Conservation (phyloP, 495 filamentous ascomycete species). For the Aspergillus kassunensis region DNA sequence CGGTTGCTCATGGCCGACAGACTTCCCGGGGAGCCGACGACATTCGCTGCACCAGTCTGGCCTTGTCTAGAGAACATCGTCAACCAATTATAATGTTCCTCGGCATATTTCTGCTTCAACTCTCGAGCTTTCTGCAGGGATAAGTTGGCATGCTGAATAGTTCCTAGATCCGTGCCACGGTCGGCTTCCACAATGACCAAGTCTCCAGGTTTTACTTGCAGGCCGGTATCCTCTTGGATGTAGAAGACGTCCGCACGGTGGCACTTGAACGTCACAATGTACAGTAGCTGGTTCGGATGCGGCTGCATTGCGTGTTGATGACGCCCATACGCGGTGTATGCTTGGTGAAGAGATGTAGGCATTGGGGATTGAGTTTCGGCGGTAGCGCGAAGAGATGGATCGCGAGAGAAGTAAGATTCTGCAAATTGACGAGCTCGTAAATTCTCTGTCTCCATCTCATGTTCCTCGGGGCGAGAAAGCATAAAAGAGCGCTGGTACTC, state of each 20-base stretch:
- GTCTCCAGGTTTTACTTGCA: conserved; percentile 85
- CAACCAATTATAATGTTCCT: conserved; percentile 93
- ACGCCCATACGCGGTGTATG: conserved; percentile 52
- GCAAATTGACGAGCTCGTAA: conserved; percentile 43
- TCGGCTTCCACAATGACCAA: conserved; percentile 97
- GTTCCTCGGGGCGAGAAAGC: conserved; percentile 30
- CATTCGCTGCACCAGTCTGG: conserved; percentile 59
- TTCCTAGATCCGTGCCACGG: conserved; percentile 90
- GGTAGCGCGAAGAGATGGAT: conserved; percentile 35
- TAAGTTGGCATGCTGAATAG: conserved; percentile 81
- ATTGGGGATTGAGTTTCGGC: conserved; percentile 36
- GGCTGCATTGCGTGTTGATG: conserved; percentile 63
- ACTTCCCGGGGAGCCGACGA: conserved; percentile 28
- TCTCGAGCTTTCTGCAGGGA: conserved; percentile 80
- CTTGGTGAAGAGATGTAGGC: conserved; percentile 45
- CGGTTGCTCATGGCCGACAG: conserved; percentile 47
- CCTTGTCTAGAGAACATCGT: conserved; percentile 88
- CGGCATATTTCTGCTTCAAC: conserved; percentile 79
- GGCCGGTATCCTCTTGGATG: conserved; percentile 88
- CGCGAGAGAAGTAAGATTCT: conserved; percentile 49
- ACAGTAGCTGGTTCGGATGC: conserved; percentile 77
- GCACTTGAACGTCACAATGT: conserved; percentile 95
- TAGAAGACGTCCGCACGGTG: conserved; percentile 93
- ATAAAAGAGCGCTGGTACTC: conserved; percentile 40
- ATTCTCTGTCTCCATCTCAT: conserved; percentile 37